phyloP scores from a whole-genome alignment of 2,329 filamentous ascomycete genomes.

The Phyllosticta ampelicida region DNA sequence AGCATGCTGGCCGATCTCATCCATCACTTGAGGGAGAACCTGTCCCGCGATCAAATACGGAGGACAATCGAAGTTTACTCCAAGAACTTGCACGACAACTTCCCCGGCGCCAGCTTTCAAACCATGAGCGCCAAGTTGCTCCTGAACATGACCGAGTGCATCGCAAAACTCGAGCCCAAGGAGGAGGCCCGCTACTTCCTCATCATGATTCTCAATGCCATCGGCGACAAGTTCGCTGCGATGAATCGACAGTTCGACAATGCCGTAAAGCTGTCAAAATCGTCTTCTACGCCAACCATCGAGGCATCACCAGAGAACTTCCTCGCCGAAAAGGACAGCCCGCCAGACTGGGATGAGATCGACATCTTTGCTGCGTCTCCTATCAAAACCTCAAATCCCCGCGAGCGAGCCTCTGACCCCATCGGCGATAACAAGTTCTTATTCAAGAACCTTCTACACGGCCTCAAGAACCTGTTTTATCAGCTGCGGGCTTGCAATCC shows the following conservation, averaged over 20 bases:
- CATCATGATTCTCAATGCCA: constrained; percentile 95
- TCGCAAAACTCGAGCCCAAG: constrained; percentile 87
- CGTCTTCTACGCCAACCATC: constrained; percentile 54
- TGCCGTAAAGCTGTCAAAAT: constrained; percentile 81
- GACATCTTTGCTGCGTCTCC: constrained; percentile 95
- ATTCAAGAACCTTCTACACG: constrained; percentile 92
- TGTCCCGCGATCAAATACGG: constrained; percentile 82
- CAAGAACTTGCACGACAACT: constrained; percentile 86
- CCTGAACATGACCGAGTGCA: constrained; percentile 96
- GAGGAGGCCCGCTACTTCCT: constrained; percentile 89
- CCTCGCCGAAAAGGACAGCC: constrained; percentile 67
- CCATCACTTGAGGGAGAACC: constrained; percentile 85
- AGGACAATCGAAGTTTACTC: constrained; percentile 97
- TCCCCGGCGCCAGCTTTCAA: constrained; percentile 96
- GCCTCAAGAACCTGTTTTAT: constrained; percentile 92
- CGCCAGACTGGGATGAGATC: constrained; percentile 93
- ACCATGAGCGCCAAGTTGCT: constrained; percentile 98
- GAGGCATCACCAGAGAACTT: constrained; percentile 66
- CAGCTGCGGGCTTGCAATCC: constrained; percentile 87
- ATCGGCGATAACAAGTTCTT: constrained; percentile 96
- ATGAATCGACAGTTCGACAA: constrained; percentile 98
- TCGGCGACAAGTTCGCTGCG: constrained; percentile 92
- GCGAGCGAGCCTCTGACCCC: constrained; percentile 79
- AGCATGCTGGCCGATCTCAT: constrained; percentile 98
- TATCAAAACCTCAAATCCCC: constrained; percentile 86